Percentiles rank a stretch among this genome's conserved stretches.
Conservation (phyloP, 805 yeast species). For the Yamadazyma kitorensis region DNA sequence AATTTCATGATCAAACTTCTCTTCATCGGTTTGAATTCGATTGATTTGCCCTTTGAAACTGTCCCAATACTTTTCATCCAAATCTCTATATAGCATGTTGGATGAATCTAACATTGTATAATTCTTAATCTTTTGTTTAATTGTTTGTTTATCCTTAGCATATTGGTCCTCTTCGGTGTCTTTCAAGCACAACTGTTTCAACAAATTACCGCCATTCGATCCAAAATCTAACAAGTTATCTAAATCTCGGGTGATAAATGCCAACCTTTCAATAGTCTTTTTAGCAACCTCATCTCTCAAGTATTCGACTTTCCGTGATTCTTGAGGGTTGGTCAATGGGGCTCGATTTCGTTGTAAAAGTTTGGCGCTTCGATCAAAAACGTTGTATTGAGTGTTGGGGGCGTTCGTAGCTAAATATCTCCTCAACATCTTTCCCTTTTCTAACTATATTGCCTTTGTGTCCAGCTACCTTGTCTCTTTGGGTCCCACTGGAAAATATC, state of each 20-base stretch:
- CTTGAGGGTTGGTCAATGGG: conserved; percentile 39
- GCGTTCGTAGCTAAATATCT: conserved; percentile 27
- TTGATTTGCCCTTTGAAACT: conserved; percentile 42
- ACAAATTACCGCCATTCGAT: conserved; percentile 64
- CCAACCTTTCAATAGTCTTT: conserved; percentile 70
- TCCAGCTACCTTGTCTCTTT: too few species aligned
- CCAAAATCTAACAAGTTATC: conserved; percentile 68
- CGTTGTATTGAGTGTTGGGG: conserved; percentile 29
- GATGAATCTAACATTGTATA: conserved; percentile 70
- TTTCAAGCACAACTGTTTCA: conserved; percentile 35
- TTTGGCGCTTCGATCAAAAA: conserved; percentile 64
- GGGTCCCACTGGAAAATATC: too few species aligned
- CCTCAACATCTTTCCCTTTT: conserved; percentile 7
- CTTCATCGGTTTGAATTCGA: conserved; percentile 68
- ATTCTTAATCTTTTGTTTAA: conserved; percentile 49
- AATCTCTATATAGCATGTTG: conserved; percentile 51
- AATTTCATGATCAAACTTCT: conserved; percentile 44
- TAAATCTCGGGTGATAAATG: conserved; percentile 67
- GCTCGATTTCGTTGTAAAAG: conserved; percentile 57
- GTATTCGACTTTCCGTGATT: conserved; percentile 62
- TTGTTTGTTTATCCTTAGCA: conserved; percentile 51
- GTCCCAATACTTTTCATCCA: conserved; percentile 36
- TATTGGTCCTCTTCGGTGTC: conserved; percentile 39
- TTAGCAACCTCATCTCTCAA: conserved; percentile 70
- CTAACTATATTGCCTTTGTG: too few species aligned